Evolutionary conservation across 495 filamentous ascomycete genomes (phyloP), one percentile per base, ranked within the genome.

Genomic region (Echria macrotheca): DNA sequence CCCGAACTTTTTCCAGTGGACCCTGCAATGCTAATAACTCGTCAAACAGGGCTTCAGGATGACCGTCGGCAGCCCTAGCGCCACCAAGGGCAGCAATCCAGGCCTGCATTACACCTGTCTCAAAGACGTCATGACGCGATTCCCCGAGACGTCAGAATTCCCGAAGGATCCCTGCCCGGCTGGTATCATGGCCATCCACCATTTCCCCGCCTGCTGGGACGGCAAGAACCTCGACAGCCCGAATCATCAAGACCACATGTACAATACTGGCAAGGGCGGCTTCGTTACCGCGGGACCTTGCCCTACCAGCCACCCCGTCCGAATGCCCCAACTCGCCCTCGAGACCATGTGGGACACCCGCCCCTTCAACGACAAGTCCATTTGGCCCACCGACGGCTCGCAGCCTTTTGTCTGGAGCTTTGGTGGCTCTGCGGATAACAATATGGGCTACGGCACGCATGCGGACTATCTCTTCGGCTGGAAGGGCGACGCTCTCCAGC

Each of bases 1-100:
- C n/a, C n/a, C n/a, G n/a, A n/a, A n/a, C n/a, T n/a, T n/a, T n/a
- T n/a, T n/a, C n/a, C n/a, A n/a, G n/a, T n/a, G n/a, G n/a, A n/a
- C n/a, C n/a, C n/a, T n/a, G n/a, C n/a, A 9, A 36, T 21, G 47
- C 57, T 48, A 65, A 22, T 18, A 19, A 23, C 31, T 43, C 15
- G 4, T 39, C 28, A 6, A 31, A 21, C 26, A 44, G 29, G 48
- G 78, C 28, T 83, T 87, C 59, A 84, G 83, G 43, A 88, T 90
- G 82, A 50, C 89, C 9, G 75, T 81, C 35, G 86, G 86, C 24
- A 69, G 84, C 57, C 69, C 82, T 0, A 64, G 54, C 47, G 57
- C 54, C 6, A 32, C 11, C 12, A 29, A 53, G 57, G 38, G 57
- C 29, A 58, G 57, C 19, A 66, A 55, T 39, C 56, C 59, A 11